Percentiles rank a stretch among this genome's conserved stretches.
phyloP scores from a whole-genome alignment of 805 yeast species.

The Candida khao-thaluensis region DNA sequence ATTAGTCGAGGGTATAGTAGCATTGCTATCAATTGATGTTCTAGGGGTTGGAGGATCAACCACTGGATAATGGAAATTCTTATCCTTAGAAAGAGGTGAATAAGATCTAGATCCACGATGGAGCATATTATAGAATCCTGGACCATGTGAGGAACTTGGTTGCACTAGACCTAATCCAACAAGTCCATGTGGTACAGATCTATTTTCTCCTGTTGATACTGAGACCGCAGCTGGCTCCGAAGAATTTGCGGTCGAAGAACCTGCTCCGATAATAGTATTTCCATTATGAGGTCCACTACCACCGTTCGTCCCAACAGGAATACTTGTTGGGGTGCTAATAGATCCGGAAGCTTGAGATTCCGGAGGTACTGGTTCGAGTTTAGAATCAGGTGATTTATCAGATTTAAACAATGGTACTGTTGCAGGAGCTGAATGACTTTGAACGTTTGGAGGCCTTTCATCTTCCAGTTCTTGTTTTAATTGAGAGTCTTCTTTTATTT shows the following conservation, averaged over 20 bases:
- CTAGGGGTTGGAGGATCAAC: constrained; percentile 18
- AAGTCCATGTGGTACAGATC: background rate
- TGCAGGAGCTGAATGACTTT: constrained; percentile 8
- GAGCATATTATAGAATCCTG: background rate
- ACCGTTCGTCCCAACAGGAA: background rate
- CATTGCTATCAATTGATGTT: constrained; percentile 9
- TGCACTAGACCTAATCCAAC: constrained; percentile 4
- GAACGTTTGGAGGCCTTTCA: constrained; percentile 4
- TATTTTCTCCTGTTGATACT: background rate
- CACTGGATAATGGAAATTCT: constrained; percentile 10
- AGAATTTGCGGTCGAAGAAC: background rate
- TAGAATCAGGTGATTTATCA: constrained; percentile 7
- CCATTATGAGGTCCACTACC: constrained; percentile 2
- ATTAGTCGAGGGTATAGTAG: constrained; percentile 1
- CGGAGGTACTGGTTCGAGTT: too few relatives aligned
- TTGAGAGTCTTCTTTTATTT: background rate
- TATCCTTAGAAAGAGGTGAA: constrained; percentile 14
- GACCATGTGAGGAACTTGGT: background rate
- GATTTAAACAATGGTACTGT: constrained; percentile 5
- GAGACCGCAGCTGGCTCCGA: background rate
- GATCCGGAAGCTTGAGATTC: too few relatives aligned
- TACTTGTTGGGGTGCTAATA: too few relatives aligned
- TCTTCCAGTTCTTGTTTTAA: background rate
- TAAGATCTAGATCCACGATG: constrained; percentile 13
- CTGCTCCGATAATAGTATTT: constrained; percentile 4